These are phyloP conservation scores for Triangularia setosa DNA, from an alignment of 2,329 filamentous ascomycete genomes.

Conservation along the genomic window DNA sequence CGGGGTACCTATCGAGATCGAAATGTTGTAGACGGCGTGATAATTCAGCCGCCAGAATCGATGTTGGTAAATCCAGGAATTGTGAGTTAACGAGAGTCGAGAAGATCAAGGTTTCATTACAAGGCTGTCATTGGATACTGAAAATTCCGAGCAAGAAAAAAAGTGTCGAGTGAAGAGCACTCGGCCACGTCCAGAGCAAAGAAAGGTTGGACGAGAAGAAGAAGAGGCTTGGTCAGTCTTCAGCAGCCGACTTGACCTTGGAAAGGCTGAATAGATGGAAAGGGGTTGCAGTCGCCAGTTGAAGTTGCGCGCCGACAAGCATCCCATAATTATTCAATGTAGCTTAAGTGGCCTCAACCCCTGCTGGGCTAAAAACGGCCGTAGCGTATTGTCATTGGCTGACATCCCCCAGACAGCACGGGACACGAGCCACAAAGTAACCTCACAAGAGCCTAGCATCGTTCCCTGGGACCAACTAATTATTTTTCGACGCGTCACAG, in stretches of 20 bases:
- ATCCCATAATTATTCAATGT: constrained; percentile 22
- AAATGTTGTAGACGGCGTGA: constrained; percentile 1
- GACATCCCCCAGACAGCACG: not conserved
- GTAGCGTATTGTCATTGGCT: not conserved
- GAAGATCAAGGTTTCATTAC: constrained; percentile 41
- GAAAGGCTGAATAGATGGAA: constrained; percentile 14
- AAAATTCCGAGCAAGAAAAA: constrained; percentile 23
- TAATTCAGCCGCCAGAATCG: constrained; percentile 15
- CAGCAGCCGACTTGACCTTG: not conserved
- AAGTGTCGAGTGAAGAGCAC: constrained; percentile 18
- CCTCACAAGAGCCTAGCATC: not conserved
- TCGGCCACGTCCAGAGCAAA: constrained; percentile 13
- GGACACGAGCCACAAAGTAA: not conserved
- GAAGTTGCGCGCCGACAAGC: constrained; percentile 16
- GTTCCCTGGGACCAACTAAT: not conserved
- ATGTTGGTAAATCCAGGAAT: constrained; percentile 20
- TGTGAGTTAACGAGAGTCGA: constrained; percentile 38
- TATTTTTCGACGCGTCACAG: constrained; percentile 2
- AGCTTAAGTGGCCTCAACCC: constrained; percentile 27
- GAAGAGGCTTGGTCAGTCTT: not conserved
- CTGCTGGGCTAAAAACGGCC: constrained; percentile 10
- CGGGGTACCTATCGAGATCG: not conserved
- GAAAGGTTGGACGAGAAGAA: constrained; percentile 7
- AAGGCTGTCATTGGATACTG: constrained; percentile 30
- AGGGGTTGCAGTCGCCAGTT: constrained; percentile 20